Evolutionary conservation across 345 rosid genomes (phyloP), one percentile per base, ranked within the genome.

Genomic region (Melaleuca quinquenervia): DNA sequence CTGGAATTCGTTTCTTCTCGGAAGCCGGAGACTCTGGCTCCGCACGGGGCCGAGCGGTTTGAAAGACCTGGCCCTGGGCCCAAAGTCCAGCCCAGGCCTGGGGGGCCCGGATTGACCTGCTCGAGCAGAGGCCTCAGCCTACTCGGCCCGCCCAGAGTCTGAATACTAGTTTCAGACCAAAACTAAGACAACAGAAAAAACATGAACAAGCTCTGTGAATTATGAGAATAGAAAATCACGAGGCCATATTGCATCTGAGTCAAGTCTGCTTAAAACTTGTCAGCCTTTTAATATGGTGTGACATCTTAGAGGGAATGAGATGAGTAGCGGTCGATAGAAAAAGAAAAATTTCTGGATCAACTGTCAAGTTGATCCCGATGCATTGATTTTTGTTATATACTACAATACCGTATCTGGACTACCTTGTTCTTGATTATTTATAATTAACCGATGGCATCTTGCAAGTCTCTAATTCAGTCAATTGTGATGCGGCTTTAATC

Each of bases 281-380:
- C 12, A 64, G 6, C 45, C 32, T 16, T 29, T 64, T 3, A 8
- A 22, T 64, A 32, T 0, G 41, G 41, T 20, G 8, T 16, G 45
- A 64, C 3, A 7, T 64, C 44, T 15, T 64, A 20, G 0, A 64
- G 24, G 12, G 11, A 1, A 16, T 0, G 76, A 15, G 22, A 29
- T 36, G 20, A 20, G 22, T 8, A 5, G 5, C 16, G 76, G 76
- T 22, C 32, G 16, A 3, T 15, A 6, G 21, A 32, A 60, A 5
- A 60, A 27, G 0, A 60, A 27, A 14, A 60, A 55, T 55, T 55
- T n/a, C 2, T 24, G 1, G 24, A 58, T 26, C 0, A 1, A 12
- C 16, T 26, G n/a, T 0, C 0, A 0, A 0, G 26, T n/a, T 13
- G 2, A 58, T 26, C 24, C 0, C n/a, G 2, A 0, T 11, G 3